Base-by-base conservation (phyloP, 208 protist species). In the Acanthamoeba lugdunensis region DNA sequence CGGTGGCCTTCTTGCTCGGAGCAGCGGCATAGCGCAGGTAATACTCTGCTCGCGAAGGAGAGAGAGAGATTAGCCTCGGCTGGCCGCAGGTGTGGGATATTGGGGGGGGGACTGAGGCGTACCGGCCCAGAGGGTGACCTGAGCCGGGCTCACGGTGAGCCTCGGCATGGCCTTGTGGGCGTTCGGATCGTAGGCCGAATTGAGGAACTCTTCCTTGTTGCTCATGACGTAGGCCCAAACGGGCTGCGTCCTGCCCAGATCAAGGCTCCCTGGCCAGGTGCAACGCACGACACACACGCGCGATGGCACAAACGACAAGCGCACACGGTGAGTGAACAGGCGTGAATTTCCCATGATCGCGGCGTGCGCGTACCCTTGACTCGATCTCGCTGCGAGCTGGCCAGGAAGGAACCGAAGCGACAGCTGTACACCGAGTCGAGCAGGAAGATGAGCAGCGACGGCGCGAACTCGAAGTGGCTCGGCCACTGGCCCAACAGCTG, bases 391-490 rank as follows among this genome's bases (percentile, higher is more conserved):
- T 45, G 28, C 4, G 56, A 37, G 56, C 41, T 52, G 56, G 61
- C 84, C 0, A 90, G 84, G 61, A 90, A 90, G 37, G 84, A 41
- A 3, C 84, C 84, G 61, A 90, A 90, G 37, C 84, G 84, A 25
- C 7, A 0, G 45, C 37, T 73, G 61, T 90, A 90, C 33, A 90
- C 56, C 4, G 84, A 28, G 28, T 90, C 84, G 18, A 90, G 30
- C 28, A 90, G 30, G 84, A 90, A 90, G 11, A 30, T 16, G 8
- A 90, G 56, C 30, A 90, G 58, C 18, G 48, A 30, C 30, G 25
- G 18, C 0, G 21, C 30, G 37, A 90, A 90, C 18, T 90, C 84
- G 61, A 90, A 90, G 7, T 48, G 5, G 2, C 16, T 25, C 5
- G 50, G 58, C n/a, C 25, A 90, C 2, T 30, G 54, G 11, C 2